Percentiles rank a stretch among this genome's conserved stretches.
Evolutionary conservation across 2,329 filamentous ascomycete genomes (phyloP).

Genomic region (Cercospora nicotianae): DNA sequence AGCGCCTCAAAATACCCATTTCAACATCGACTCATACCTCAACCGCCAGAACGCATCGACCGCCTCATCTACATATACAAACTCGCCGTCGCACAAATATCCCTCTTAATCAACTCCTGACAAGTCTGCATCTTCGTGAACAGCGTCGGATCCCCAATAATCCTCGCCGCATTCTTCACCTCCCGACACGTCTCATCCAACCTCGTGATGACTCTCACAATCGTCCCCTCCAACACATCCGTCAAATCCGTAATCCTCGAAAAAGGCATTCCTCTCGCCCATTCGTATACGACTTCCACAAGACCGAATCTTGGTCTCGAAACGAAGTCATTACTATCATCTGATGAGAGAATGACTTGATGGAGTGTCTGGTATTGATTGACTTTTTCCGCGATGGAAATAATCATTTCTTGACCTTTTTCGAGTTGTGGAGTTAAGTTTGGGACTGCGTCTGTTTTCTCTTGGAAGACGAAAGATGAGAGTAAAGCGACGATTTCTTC

Average conservation of each 20-base stretch:
- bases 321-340: conserved; percentile 91
- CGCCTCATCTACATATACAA: conserved; percentile 68
- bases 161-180: conserved; percentile 93
- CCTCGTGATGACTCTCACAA: conserved; percentile 89
- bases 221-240: conserved; percentile 94
- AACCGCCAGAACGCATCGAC: not conserved
- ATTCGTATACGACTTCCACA: conserved; percentile 97
- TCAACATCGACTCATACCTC: not conserved
- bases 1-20: not conserved
- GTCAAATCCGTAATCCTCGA: conserved; percentile 96
- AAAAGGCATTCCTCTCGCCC: conserved; percentile 97
- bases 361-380: conserved; percentile 85
- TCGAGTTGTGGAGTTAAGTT: conserved; percentile 80
- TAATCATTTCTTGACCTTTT: conserved; percentile 78
- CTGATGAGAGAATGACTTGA: conserved; percentile 86
- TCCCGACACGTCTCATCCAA: conserved; percentile 95
- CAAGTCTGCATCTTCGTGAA: conserved; percentile 97
- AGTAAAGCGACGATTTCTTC: conserved; percentile 94
- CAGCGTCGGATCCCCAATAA: conserved; percentile 89
- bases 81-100: conserved; percentile 86
- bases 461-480: conserved; percentile 95
- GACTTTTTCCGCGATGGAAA: conserved; percentile 87
- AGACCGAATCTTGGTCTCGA: conserved; percentile 85
- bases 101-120: conserved; percentile 96
- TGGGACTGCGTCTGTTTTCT: conserved; percentile 83